Percentiles rank a stretch among this genome's conserved stretches.
Evolutionary conservation across 257 asterid species (phyloP).

Genomic region (Jacaranda copaia): DNA sequence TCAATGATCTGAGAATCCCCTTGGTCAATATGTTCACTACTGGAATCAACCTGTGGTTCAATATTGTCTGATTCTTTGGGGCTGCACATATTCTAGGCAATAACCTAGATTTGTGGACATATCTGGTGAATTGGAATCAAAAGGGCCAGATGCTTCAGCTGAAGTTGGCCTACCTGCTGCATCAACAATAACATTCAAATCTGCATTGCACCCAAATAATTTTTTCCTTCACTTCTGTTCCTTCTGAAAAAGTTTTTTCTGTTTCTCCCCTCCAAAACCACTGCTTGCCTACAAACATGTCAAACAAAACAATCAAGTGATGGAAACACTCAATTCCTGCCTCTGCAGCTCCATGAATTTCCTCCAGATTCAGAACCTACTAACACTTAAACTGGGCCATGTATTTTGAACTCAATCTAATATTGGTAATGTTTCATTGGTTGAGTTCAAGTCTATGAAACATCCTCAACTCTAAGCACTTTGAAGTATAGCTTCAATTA

Average conservation of each 20-base stretch:
- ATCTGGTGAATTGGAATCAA: conserved; percentile 50
- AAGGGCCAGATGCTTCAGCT: conserved; percentile 57
- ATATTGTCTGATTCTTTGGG: conserved; percentile 49
- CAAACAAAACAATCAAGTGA: conserved; percentile 29
- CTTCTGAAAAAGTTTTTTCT: conserved; percentile 82
- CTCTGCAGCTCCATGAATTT: neutral
- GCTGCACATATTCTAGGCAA: conserved; percentile 43
- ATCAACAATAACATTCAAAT: conserved; percentile 45
- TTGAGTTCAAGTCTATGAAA: too few species aligned
- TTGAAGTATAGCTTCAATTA: too few species aligned
- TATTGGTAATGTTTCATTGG: too few species aligned
- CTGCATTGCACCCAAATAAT: conserved; percentile 42
- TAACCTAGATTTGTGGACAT: conserved; percentile 41
- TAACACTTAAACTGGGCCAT: neutral
- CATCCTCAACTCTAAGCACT: too few species aligned
- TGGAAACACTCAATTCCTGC: neutral
- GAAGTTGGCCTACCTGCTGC: conserved; percentile 48
- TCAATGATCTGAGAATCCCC: conserved; percentile 51
- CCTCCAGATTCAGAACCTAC: neutral
- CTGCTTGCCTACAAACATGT: conserved; percentile 62
- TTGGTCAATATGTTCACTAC: conserved; percentile 43
- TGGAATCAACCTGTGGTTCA: conserved; percentile 51
- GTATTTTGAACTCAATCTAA: too few species aligned
- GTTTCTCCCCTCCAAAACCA: conserved; percentile 71
- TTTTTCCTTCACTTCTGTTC: conserved; percentile 75